Evolutionary conservation across 1,139 yeast genomes (phyloP).

Genomic region (Candida tetrigidarum): DNA sequence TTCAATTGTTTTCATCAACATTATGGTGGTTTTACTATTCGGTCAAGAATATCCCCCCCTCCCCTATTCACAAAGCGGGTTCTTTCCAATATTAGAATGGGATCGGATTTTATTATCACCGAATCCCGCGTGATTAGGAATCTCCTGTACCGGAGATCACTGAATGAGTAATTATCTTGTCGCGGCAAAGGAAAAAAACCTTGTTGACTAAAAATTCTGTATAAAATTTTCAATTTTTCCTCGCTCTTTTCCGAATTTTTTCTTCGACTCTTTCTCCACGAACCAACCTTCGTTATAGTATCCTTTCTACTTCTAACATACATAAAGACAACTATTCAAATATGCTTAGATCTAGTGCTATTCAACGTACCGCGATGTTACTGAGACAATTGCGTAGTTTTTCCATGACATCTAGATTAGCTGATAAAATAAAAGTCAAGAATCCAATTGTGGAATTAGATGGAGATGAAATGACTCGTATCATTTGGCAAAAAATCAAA

Average conservation of each 20-base stretch:
- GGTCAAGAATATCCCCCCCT: too few relatives aligned
- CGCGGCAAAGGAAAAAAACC: slow-evolving; percentile 3
- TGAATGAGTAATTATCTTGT: background rate
- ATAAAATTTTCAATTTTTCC: slow-evolving; percentile 2
- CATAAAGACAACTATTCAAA: background rate
- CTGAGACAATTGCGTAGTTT: slow-evolving; percentile 24
- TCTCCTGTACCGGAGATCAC: slow-evolving; percentile 7
- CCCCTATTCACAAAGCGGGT: too few relatives aligned
- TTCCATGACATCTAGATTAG: slow-evolving; percentile 23
- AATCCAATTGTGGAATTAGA: slow-evolving; percentile 82
- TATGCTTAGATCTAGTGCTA: slow-evolving; percentile 21
- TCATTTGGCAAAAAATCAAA: slow-evolving; percentile 79
- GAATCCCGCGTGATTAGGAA: background rate
- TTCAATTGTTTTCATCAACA: too few relatives aligned
- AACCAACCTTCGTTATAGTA: background rate
- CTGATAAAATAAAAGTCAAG: slow-evolving; percentile 64
- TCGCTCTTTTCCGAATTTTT: background rate
- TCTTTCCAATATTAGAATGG: too few relatives aligned
- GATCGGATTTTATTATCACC: background rate
- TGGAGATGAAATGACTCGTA: slow-evolving; percentile 88
- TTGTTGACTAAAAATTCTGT: slow-evolving; percentile 4
- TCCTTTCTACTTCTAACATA: background rate
- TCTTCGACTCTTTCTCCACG: background rate
- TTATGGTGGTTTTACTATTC: background rate
- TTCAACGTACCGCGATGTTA: slow-evolving; percentile 17